Conservation (phyloP, 805 yeast genomes). For the Hemisphaericaspora nanyangensis region DNA sequence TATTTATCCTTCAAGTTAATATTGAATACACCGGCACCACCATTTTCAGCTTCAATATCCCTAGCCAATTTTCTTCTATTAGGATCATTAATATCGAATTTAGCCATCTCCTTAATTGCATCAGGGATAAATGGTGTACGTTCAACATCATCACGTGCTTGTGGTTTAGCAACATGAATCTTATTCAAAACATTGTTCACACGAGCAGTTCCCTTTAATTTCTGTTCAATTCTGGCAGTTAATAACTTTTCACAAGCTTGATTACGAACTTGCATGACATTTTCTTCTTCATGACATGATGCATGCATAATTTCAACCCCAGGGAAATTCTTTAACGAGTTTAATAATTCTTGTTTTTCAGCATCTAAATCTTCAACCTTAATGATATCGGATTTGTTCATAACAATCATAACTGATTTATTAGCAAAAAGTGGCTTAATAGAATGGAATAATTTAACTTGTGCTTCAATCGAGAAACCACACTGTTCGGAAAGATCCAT, state of each 20-base stretch:
- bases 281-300: constrained; percentile 92
- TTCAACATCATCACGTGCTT: constrained; percentile 78
- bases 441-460: constrained; percentile 93
- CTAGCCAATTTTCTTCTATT: constrained; percentile 76
- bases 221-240: constrained; percentile 94
- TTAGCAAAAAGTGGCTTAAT: constrained; percentile 97
- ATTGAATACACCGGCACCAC: constrained; percentile 98
- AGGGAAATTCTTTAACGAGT: constrained; percentile 58
- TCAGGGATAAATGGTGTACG: constrained; percentile 85
- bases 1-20: constrained; percentile 91
- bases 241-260: constrained; percentile 95
- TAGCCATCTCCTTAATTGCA: constrained; percentile 52
- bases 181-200: constrained; percentile 86
- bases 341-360: constrained; percentile 67
- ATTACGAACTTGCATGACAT: constrained; percentile 93
- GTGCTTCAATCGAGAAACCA: constrained; percentile 96
- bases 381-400: constrained; percentile 92
- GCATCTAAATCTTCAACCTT: constrained; percentile 77
- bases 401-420: constrained; percentile 91
- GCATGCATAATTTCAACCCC: constrained; percentile 92
- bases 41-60: constrained; percentile 90
- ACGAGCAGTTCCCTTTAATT: constrained; percentile 88
- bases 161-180: constrained; percentile 92
- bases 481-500: constrained; percentile 99
- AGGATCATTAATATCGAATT: constrained; percentile 78